A percentile compares a stretch with the other conserved stretches of the same genome.
Evolutionary conservation across 176 grass and related monocot species (phyloP).

Genomic region (Chrysopogon serrulatus): DNA sequence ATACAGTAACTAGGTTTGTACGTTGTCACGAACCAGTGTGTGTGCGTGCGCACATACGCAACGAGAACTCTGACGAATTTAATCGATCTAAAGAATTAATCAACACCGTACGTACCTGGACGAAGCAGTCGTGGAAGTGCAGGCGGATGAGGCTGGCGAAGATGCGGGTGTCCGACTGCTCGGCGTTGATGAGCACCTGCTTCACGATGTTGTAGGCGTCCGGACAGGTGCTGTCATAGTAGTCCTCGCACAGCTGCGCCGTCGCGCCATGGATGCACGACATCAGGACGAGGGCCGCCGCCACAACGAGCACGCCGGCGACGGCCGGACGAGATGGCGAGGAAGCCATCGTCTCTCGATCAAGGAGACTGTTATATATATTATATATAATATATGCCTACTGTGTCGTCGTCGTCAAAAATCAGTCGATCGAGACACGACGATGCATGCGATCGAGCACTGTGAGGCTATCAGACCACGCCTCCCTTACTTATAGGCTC

Average conservation of each 20-base stretch:
- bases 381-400: no score
- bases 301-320: background rate
- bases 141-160: conserved; percentile 48
- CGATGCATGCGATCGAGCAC: background rate
- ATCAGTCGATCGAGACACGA: background rate
- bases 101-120: conserved; percentile 54
- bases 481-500: background rate
- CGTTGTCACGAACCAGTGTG: no score
- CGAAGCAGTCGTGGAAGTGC: conserved; percentile 90
- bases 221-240: conserved; percentile 48
- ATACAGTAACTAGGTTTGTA: no score
- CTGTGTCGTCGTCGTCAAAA: background rate
- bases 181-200: conserved; percentile 41
- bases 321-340: background rate
- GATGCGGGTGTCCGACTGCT: conserved; percentile 51
- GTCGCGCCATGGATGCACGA: background rate
- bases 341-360: no score
- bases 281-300: background rate
- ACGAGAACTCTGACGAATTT: no score
- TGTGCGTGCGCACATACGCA: no score
- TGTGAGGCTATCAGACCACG: background rate
- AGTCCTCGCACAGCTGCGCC: conserved; percentile 40
- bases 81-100: no score
- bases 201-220: conserved; percentile 46
- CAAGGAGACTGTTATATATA: no score